Percentiles rank a stretch among this genome's conserved stretches.
These are phyloP conservation scores for Aquanectria penicillioides DNA, from an alignment of 2,329 filamentous ascomycete genomes.

Conservation along the genomic window DNA sequence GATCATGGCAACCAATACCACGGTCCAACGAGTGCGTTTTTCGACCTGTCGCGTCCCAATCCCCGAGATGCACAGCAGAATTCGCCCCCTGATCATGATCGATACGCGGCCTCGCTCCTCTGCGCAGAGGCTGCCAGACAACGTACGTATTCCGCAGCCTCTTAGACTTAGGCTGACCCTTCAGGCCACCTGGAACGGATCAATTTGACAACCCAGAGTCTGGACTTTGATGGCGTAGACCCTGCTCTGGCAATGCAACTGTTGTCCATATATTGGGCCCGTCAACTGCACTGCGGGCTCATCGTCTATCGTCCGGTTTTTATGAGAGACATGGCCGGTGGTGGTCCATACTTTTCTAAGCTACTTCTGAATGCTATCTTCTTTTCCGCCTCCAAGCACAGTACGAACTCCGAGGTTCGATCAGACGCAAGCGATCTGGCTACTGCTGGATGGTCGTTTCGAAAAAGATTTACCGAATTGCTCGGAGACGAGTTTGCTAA, in stretches of 20 bases:
- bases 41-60: slow-evolving; percentile 46
- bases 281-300: slow-evolving; percentile 56
- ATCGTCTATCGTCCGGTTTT: slow-evolving; percentile 64
- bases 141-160: slow-evolving; percentile 18
- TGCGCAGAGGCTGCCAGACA: slow-evolving; percentile 34
- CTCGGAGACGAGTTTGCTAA: slow-evolving; percentile 57
- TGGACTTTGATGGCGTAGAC: slow-evolving; percentile 66
- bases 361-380: slow-evolving; percentile 65
- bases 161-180: neutral
- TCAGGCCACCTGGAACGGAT: slow-evolving; percentile 59
- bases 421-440: slow-evolving; percentile 55
- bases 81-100: slow-evolving; percentile 42
- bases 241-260: slow-evolving; percentile 61
- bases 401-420: slow-evolving; percentile 55
- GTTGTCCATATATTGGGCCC: slow-evolving; percentile 62
- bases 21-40: slow-evolving; percentile 59
- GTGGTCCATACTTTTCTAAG: slow-evolving; percentile 66
- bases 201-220: slow-evolving; percentile 54
- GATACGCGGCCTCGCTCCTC: slow-evolving; percentile 49
- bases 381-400: slow-evolving; percentile 56
- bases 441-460: slow-evolving; percentile 60
- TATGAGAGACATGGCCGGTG: slow-evolving; percentile 62
- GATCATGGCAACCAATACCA: slow-evolving; percentile 47
- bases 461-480: slow-evolving; percentile 56
- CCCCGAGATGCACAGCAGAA: slow-evolving; percentile 36